phyloP scores from a whole-genome alignment of 345 rosid species.

The Noccaea bulbosa region DNA sequence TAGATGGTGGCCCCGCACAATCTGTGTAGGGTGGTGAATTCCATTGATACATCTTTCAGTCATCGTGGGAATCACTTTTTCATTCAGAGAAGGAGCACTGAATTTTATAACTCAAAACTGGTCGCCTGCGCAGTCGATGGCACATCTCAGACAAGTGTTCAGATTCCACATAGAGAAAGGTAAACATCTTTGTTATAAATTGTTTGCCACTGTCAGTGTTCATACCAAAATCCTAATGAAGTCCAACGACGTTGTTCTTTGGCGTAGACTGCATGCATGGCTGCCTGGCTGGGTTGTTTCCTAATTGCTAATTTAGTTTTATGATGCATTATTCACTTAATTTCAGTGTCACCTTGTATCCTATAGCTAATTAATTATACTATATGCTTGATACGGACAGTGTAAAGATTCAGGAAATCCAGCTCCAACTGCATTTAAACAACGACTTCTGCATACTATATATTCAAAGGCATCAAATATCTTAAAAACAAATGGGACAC shows the following conservation, averaged over 20 bases:
- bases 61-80: conserved; percentile 91
- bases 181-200: conserved; percentile 29
- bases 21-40: too few species aligned
- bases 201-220: too few species aligned
- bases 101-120: conserved; percentile 81
- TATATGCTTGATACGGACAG: conserved; percentile 47
- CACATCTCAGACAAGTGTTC: conserved; percentile 58
- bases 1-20: too few species aligned
- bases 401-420: conserved; percentile 73
- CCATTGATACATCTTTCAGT: conserved; percentile 61
- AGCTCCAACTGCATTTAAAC: conserved; percentile 80
- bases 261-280: conserved; percentile 6
- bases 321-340: conserved; percentile 13
- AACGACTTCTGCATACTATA: too few species aligned
- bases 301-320: neutral
- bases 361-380: conserved; percentile 22
- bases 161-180: conserved; percentile 90
- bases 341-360: neutral
- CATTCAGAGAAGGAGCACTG: conserved; percentile 70
- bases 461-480: too few species aligned
- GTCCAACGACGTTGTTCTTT: neutral
- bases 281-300: neutral
- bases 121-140: conserved; percentile 71
- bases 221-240: neutral
- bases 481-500: conserved; percentile 75